A percentile compares a stretch with the other conserved stretches of the same genome.
These are phyloP conservation scores for Lactarius sp. DNA, from an alignment of 768 basidiomycete species.

Conservation along the genomic window DNA sequence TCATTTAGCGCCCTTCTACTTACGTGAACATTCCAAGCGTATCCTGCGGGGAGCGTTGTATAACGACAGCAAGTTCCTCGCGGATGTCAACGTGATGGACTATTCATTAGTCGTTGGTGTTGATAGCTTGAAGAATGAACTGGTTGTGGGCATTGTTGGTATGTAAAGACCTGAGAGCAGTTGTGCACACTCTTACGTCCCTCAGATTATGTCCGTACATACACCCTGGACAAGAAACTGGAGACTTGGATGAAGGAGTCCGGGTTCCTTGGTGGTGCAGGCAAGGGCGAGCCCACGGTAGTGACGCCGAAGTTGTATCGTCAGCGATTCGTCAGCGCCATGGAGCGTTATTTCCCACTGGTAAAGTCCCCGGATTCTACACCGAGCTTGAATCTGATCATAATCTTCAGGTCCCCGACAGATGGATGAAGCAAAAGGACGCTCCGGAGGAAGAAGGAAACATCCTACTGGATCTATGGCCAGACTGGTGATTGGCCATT, in stretches of 20 bases:
- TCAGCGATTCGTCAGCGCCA: constrained; percentile 78
- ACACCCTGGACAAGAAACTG: constrained; percentile 97
- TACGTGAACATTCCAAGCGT: constrained; percentile 94
- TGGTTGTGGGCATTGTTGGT: constrained; percentile 98
- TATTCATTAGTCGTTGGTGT: constrained; percentile 95
- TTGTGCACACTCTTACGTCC: not conserved
- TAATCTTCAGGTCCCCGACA: constrained; percentile 64
- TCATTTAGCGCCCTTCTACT: constrained; percentile 83
- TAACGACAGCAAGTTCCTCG: constrained; percentile 94
- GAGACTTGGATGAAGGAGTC: constrained; percentile 99
- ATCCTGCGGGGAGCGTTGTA: constrained; percentile 85
- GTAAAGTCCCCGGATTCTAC: constrained; percentile 39
- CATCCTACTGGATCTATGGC: constrained; percentile 37
- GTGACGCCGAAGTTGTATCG: constrained; percentile 94
- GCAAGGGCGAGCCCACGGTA: constrained; percentile 90
- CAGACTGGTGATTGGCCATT: constrained; percentile 34
- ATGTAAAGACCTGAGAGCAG: constrained; percentile 34
- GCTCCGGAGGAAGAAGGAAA: constrained; percentile 67
- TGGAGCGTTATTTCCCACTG: constrained; percentile 87
- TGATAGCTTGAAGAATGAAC: constrained; percentile 80
- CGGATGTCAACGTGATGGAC: constrained; percentile 95
- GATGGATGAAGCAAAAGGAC: constrained; percentile 87
- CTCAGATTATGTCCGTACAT: constrained; percentile 89
- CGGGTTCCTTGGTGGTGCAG: constrained; percentile 76
- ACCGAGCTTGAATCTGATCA: constrained; percentile 12